Conservation (phyloP, 2,329 filamentous ascomycete genomes). For the Xylariomycetidae sp. region DNA sequence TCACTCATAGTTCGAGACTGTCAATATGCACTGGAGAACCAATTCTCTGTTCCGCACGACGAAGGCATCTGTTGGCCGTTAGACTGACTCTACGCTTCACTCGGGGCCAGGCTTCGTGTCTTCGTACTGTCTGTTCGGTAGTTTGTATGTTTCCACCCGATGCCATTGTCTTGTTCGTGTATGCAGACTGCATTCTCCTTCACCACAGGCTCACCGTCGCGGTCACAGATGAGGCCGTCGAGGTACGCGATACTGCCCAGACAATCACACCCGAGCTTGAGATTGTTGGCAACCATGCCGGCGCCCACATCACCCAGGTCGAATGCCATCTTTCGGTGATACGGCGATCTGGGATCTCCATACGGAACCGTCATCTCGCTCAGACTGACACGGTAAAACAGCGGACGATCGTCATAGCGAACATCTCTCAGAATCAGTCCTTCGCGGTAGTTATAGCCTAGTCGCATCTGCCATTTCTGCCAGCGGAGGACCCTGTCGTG, state of each 20-base stretch:
- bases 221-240: conserved; percentile 48
- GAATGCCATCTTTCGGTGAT: conserved; percentile 66
- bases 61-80: conserved; percentile 1
- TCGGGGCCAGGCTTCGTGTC: conserved; percentile 43
- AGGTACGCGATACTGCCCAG: conserved; percentile 64
- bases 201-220: conserved; percentile 47
- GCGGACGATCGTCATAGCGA: conserved; percentile 58
- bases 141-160: conserved; percentile 69
- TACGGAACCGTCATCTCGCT: conserved; percentile 70
- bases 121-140: conserved; percentile 59
- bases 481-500: conserved; percentile 47
- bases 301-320: conserved; percentile 67
- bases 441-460: conserved; percentile 67
- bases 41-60: conserved; percentile 48
- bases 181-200: conserved; percentile 60
- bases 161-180: conserved; percentile 67
- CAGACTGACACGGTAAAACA: conserved; percentile 63
- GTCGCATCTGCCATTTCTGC: conserved; percentile 66
- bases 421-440: conserved; percentile 68
- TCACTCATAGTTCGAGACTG: conserved; percentile 67
- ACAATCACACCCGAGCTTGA: conserved; percentile 65
- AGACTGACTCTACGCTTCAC: neutral
- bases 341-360: conserved; percentile 60
- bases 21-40: conserved; percentile 65
- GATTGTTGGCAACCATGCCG: conserved; percentile 63